Conservation (phyloP, 371 early-diverging fungal species). For the Rhizomucor pusillus region DNA sequence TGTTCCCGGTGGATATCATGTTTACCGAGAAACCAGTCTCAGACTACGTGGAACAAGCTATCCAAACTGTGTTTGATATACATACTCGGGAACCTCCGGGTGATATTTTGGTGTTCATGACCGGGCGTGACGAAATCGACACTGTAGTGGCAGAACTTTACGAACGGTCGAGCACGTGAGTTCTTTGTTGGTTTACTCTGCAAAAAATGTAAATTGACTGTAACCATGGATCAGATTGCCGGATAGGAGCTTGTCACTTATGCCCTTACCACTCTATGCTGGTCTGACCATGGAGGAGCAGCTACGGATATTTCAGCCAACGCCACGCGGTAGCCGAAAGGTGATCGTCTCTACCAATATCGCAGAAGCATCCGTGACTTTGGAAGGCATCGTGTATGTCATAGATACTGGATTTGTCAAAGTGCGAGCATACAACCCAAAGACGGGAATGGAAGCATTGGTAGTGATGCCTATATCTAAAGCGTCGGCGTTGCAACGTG, state of each 20-base stretch:
- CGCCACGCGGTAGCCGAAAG: slow-evolving; percentile 67
- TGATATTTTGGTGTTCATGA: slow-evolving; percentile 84
- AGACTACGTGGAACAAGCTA: slow-evolving; percentile 61
- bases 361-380: slow-evolving; percentile 86
- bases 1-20: slow-evolving; percentile 72
- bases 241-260: slow-evolving; percentile 42
- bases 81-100: slow-evolving; percentile 57
- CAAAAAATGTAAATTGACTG: not conserved
- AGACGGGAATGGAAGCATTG: slow-evolving; percentile 60
- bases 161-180: slow-evolving; percentile 55
- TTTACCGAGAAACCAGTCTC: slow-evolving; percentile 54
- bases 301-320: slow-evolving; percentile 64
- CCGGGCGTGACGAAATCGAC: slow-evolving; percentile 86
- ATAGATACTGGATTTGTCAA: slow-evolving; percentile 87
- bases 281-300: slow-evolving; percentile 71
- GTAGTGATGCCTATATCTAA: slow-evolving; percentile 64
- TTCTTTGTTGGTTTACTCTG: not conserved
- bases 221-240: slow-evolving; percentile 18
- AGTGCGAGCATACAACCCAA: slow-evolving; percentile 64
- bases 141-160: slow-evolving; percentile 49
- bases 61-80: slow-evolving; percentile 66
- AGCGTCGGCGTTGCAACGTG: slow-evolving; percentile 77
- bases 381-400: slow-evolving; percentile 83
- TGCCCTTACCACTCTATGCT: slow-evolving; percentile 74
- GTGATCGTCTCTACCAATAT: slow-evolving; percentile 82